phyloP scores from a whole-genome alignment of 331 rosid genomes.

The Cydonia oblonga region DNA sequence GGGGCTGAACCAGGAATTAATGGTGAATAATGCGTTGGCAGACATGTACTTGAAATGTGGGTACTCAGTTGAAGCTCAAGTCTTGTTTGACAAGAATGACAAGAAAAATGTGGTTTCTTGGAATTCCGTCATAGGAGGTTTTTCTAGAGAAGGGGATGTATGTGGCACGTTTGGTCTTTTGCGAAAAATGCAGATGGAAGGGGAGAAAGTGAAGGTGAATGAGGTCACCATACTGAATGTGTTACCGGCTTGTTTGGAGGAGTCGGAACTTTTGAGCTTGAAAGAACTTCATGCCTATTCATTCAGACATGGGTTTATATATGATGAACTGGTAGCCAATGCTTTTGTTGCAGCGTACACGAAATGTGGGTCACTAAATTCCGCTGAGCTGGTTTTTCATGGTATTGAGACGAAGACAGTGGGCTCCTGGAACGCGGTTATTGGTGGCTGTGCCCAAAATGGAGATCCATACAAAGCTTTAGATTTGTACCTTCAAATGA shows the following conservation, averaged over 20 bases:
- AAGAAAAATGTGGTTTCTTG: conserved; percentile 65
- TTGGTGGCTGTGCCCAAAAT: conserved; percentile 62
- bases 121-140: conserved; percentile 74
- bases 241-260: conserved; percentile 52
- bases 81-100: conserved; percentile 37
- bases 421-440: conserved; percentile 80
- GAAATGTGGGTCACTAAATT: conserved; percentile 44
- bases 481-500: conserved; percentile 54
- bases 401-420: conserved; percentile 43
- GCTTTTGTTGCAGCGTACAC: conserved; percentile 66
- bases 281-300: conserved; percentile 61
- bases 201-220: conserved; percentile 30
- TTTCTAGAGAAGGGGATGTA: conserved; percentile 51
- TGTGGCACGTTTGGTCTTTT: conserved; percentile 39
- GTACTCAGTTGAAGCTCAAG: conserved; percentile 29
- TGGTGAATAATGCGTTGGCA: conserved; percentile 54
- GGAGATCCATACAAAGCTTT: conserved; percentile 62
- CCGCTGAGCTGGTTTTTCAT: conserved; percentile 51
- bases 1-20: conserved; percentile 38
- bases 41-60: conserved; percentile 83
- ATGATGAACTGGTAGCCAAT: conserved; percentile 55
- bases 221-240: conserved; percentile 62
- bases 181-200: conserved; percentile 45
- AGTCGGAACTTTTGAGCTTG: conserved; percentile 35
- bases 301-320: conserved; percentile 38